Base-by-base conservation (phyloP, 805 yeast genomes). In the Starmerella riodocensis region DNA sequence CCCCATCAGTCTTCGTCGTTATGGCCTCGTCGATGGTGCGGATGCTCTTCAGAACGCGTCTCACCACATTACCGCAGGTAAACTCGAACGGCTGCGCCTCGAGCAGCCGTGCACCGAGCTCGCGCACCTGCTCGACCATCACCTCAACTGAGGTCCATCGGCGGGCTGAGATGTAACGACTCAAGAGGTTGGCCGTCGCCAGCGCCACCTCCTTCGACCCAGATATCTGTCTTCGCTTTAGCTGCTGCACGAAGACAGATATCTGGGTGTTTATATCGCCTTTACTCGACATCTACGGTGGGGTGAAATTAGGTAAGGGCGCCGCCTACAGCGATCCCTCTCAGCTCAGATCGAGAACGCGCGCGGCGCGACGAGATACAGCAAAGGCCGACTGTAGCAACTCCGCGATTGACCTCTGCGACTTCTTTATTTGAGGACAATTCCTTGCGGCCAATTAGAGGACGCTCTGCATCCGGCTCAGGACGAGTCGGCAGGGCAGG, bases 51-150 rank as follows among this genome's bases (percentile, higher is more conserved):
- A 91, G 64, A 1, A 88, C 86, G 55, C 98, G 70, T 57, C 97
- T 72, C 14, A 88, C 79, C 28, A 91, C 78, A 57, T 91, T 91
- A 8, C 97, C 97, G 40, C 86, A 74, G 3, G 85, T 72, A 50
- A 85, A 76, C 52, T 86, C 93, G 47, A 83, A 71, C 6, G 97
- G 96, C 54, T 82, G 91, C 3, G 96, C 94, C 19, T 69, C 71
- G 5, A 54, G 58, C 34, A 91, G 62, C 24, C 70, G 62, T 29
- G 64, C 64, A 7, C 97, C 98, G 16, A 86, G 72, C 40, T 67
- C 65, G 51, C 93, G 74, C 49, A 88, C 74, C 42, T 79, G 74
- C 14, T 60, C 60, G 21, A 88, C 76, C 46, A 88, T 66, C 45
- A 81, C 84, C 43, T 73, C 76, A 9, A 83, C 73, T 42, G 74